Base-by-base conservation (phyloP, 306 rosid genomes). In the Sicyos edulis region DNA sequence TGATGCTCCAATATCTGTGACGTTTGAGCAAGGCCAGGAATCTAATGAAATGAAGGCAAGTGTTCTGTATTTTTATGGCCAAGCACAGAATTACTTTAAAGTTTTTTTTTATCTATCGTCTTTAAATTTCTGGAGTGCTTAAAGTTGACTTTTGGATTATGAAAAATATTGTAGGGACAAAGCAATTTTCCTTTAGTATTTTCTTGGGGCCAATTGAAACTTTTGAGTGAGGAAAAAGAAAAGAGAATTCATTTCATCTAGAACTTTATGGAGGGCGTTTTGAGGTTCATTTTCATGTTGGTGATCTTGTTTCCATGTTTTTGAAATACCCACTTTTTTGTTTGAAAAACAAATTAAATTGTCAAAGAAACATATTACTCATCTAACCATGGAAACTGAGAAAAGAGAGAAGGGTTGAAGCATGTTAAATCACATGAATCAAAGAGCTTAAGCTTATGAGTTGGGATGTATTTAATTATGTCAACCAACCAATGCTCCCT, bases 11-110 rank as follows among this genome's bases (percentile, higher is more conserved):
- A 62, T 81, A 67, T 22, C 80, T n/a, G 78, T 74, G 73, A 76
- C 65, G 74, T 54, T 19, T 77, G 86, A 76, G 73, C 84, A 82
- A 74, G 83, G 72, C 75, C 86, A 73, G 71, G 80, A 52, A 14
- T 75, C 26, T 62, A 59, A 71, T 53, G 86, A 45, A 76, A 63
- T 75, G 40, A 78, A 85, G 95, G 97, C 86, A 42, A 79, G 71
- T 65, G 54, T 11, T 56, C 49, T 42, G 7, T 20, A 21, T 19
- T 34, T 49, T 12, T 19, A 20, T 34, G 71, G 55, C 50, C 8
- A 57, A 72, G 37, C 37, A 54, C 32, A 20, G 7, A 37, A 44
- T 21, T 12, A 1, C 3, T 20, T 44, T 44, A 66, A 66, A 29
- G 74, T 42, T 10, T 73, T 6, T 8, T 34, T 21, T 65, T 21